phyloP scores from a whole-genome alignment of 768 basidiomycete species.

The Phylloporus sp. region DNA sequence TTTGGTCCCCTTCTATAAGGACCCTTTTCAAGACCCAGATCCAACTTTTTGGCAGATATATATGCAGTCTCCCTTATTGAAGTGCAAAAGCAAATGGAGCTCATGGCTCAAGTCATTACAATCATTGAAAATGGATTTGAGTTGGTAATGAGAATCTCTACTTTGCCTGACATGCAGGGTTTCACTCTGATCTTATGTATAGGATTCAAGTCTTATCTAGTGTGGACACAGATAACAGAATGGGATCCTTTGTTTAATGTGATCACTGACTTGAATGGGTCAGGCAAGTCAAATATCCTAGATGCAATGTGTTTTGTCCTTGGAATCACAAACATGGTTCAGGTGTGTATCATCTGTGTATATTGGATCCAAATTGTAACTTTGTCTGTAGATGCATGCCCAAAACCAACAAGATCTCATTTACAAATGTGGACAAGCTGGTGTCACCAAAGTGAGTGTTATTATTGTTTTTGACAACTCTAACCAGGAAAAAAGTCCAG shows the following conservation, averaged over 20 bases:
- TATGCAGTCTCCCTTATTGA: no score
- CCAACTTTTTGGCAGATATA: no score
- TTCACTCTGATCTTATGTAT: conserved; percentile 3
- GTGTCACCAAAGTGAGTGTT: conserved; percentile 93
- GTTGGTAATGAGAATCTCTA: no score
- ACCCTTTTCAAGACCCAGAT: no score
- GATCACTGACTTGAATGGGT: conserved; percentile 93
- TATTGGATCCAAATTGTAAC: not conserved
- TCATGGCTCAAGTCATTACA: no score
- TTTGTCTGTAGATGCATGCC: conserved; percentile 72
- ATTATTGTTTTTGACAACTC: conserved; percentile 99
- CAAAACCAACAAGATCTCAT: conserved; percentile 96
- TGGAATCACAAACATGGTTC: conserved; percentile 95
- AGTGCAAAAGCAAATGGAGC: no score
- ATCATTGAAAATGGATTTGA: no score
- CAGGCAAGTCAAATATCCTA: conserved; percentile 98
- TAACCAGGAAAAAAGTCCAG: conserved; percentile 76
- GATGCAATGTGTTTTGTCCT: conserved; percentile 99
- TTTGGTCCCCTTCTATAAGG: no score
- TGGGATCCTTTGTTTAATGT: conserved; percentile 99
- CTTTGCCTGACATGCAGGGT: no score
- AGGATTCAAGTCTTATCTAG: conserved; percentile 99
- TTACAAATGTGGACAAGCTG: conserved; percentile 98
- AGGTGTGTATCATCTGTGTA: conserved; percentile 43
- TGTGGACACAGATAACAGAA: conserved; percentile 90